A percentile compares a stretch with the other conserved stretches of the same genome.
phyloP scores from a whole-genome alignment of 2,329 filamentous ascomycete species.

The Simplicillium aogashimaense region DNA sequence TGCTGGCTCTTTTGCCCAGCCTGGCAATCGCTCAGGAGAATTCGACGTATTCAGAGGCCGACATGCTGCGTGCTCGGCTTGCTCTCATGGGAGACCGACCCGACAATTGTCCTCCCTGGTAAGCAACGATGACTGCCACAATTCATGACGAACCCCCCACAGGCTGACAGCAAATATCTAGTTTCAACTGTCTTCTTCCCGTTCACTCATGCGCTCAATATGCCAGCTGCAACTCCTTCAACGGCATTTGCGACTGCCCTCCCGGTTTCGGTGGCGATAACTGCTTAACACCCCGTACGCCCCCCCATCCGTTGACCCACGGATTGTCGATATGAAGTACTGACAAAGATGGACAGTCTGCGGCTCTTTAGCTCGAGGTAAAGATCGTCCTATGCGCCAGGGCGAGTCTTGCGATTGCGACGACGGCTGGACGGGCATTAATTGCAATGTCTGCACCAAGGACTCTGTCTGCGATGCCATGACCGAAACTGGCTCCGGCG shows the following conservation, averaged over 20 bases:
- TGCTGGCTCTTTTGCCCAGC: conserved; percentile 27
- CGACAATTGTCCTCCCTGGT: conserved; percentile 71
- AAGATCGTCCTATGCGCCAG: conserved; percentile 65
- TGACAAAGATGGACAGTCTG: conserved; percentile 47
- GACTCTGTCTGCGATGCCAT: conserved; percentile 78
- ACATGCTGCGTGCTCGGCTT: conserved; percentile 55
- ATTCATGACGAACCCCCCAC: conserved; percentile 31
- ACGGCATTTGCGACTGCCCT: conserved; percentile 87
- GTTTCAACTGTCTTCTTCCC: conserved; percentile 96
- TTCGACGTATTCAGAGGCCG: conserved; percentile 51
- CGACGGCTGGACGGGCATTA: conserved; percentile 92
- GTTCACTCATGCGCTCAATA: conserved; percentile 89
- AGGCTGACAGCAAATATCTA: conserved; percentile 25
- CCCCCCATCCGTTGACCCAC: background rate
- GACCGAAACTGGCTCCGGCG: conserved; percentile 73
- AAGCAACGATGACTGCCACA: conserved; percentile 12
- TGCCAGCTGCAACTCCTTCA: conserved; percentile 77
- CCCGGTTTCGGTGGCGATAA: conserved; percentile 90
- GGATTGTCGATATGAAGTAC: background rate
- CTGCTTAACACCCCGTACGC: conserved; percentile 69
- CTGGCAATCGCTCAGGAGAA: conserved; percentile 28
- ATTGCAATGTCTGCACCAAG: conserved; percentile 90
- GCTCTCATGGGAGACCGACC: conserved; percentile 63
- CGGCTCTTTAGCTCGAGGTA: conserved; percentile 74
- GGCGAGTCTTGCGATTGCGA: conserved; percentile 72